phyloP scores from a whole-genome alignment of 768 basidiomycete species.

The Russula brevipes region DNA sequence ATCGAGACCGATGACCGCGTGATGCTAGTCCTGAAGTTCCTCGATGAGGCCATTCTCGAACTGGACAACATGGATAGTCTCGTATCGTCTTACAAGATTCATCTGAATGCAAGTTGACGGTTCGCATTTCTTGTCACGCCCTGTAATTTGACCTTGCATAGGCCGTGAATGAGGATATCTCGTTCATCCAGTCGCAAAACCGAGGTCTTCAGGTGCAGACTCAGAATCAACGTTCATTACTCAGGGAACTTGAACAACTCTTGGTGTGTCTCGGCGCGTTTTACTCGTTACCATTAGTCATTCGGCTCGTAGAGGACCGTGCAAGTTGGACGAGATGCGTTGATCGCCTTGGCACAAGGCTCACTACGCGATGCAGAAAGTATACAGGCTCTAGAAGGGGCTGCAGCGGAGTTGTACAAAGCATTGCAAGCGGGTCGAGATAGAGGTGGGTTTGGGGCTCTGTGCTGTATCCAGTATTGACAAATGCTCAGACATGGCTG shows the following conservation, averaged over 20 bases:
- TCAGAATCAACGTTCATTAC: conserved; percentile 84
- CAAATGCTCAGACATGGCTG: conserved; percentile 75
- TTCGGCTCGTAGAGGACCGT: conserved; percentile 69
- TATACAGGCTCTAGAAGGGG: conserved; percentile 73
- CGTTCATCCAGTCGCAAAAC: conserved; percentile 93
- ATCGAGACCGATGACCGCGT: conserved; percentile 94
- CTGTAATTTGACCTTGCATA: conserved; percentile 32
- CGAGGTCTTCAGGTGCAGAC: conserved; percentile 96
- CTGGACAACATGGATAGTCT: conserved; percentile 86
- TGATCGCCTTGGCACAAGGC: conserved; percentile 79
- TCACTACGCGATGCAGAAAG: conserved; percentile 77
- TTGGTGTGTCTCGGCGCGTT: conserved; percentile 44
- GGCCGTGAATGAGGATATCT: conserved; percentile 94
- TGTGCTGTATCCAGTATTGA: not conserved
- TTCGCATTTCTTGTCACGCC: not conserved
- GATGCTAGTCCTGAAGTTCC: conserved; percentile 72
- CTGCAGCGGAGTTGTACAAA: conserved; percentile 88
- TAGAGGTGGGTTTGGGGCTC: conserved; percentile 52
- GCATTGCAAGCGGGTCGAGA: conserved; percentile 87
- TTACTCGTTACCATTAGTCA: not conserved
- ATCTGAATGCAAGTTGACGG: conserved; percentile 69
- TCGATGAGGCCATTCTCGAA: conserved; percentile 86
- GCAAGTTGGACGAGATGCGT: conserved; percentile 75
- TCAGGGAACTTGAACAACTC: conserved; percentile 82
- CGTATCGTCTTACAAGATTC: conserved; percentile 92